A percentile compares a stretch with the other conserved stretches of the same genome.
Evolutionary conservation across 1,139 yeast genomes (phyloP).

Genomic region (Kluyveromyces sp.): DNA sequence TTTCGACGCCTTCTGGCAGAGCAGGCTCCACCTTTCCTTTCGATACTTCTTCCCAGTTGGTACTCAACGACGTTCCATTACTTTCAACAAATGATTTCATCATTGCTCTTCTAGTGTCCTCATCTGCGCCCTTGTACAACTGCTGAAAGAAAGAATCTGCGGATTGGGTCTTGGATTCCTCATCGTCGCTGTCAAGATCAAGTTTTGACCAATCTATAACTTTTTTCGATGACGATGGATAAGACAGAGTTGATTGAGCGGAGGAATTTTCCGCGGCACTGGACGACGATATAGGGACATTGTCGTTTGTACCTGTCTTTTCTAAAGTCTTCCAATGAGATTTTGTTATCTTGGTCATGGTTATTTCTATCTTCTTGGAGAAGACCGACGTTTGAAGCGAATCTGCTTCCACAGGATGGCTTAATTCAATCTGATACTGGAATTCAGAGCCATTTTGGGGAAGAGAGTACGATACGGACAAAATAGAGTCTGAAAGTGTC

Average conservation of each 20-base stretch:
- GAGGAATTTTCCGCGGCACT: too few relatives aligned
- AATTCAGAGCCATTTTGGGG: slow-evolving; percentile 34
- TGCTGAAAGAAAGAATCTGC: slow-evolving; percentile 71
- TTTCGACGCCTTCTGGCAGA: slow-evolving; percentile 72
- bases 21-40: slow-evolving; percentile 57
- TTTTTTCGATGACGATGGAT: slow-evolving; percentile 59
- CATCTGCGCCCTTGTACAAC: slow-evolving; percentile 74
- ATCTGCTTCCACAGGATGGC: slow-evolving; percentile 42
- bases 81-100: slow-evolving; percentile 93
- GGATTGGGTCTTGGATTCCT: slow-evolving; percentile 34
- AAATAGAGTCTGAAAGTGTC: slow-evolving; percentile 29
- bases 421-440: slow-evolving; percentile 40
- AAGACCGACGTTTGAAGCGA: slow-evolving; percentile 47
- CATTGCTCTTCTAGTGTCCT: slow-evolving; percentile 89
- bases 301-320: slow-evolving; percentile 14
- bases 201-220: slow-evolving; percentile 70
- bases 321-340: slow-evolving; percentile 37
- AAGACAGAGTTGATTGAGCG: slow-evolving; percentile 29
- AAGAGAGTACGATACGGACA: slow-evolving; percentile 20
- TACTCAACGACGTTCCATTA: slow-evolving; percentile 87
- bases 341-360: slow-evolving; percentile 31
- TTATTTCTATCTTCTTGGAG: slow-evolving; percentile 70
- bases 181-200: slow-evolving; percentile 45
- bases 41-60: slow-evolving; percentile 90
- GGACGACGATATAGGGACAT: slow-evolving; percentile 10